These are phyloP conservation scores for Millerozyma acaciae DNA, from an alignment of 805 yeast species.

Conservation along the genomic window DNA sequence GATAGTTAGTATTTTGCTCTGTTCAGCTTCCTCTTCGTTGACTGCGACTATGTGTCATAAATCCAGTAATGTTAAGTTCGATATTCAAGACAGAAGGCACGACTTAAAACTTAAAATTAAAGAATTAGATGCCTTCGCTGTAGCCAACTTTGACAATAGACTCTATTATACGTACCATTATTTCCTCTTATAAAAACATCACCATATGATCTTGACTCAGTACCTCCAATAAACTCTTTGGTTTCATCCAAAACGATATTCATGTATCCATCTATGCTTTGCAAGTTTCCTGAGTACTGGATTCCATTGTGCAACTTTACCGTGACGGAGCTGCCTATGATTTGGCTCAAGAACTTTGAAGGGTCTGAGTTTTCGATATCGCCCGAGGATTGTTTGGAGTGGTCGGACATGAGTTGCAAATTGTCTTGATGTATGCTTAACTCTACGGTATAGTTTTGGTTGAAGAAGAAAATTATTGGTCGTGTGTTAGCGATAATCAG, in stretches of 20 bases:
- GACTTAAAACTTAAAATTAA: no score
- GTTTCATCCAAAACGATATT: slow-evolving; percentile 83
- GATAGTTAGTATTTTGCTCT: slow-evolving; percentile 22
- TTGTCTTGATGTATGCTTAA: no score
- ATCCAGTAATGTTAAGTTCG: no score
- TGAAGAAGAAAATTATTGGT: no score
- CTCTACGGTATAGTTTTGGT: no score
- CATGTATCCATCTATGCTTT: slow-evolving; percentile 96
- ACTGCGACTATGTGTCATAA: no score
- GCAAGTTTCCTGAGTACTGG: slow-evolving; percentile 63
- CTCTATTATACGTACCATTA: slow-evolving; percentile 54
- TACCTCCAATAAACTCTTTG: slow-evolving; percentile 54
- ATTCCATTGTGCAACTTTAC: slow-evolving; percentile 87
- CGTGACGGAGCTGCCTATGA: slow-evolving; percentile 74
- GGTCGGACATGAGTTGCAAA: slow-evolving; percentile 15
- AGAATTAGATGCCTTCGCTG: no score
- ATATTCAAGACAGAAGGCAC: no score
- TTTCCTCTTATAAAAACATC: slow-evolving; percentile 88
- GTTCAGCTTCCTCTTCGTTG: neutral
- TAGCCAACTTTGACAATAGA: no score
- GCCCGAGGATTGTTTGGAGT: neutral
- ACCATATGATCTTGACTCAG: slow-evolving; percentile 49
- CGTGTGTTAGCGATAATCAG: no score
- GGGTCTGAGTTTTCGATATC: slow-evolving; percentile 49
- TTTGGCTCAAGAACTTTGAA: slow-evolving; percentile 72